Base-by-base conservation (phyloP, 108 stramenopile genomes). In the Cylindrotheca fusiformis region DNA sequence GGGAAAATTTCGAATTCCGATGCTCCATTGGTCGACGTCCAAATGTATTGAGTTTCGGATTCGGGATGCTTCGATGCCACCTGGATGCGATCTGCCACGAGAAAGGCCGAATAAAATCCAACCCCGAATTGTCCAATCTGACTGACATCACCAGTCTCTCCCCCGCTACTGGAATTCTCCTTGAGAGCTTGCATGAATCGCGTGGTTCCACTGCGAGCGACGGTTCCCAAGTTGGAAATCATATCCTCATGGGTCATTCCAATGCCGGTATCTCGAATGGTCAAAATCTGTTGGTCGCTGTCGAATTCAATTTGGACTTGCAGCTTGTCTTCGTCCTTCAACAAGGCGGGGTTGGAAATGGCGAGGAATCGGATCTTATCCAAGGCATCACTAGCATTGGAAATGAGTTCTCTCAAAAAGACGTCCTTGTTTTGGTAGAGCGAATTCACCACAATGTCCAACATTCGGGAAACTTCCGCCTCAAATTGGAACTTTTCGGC, bases 41-140 rank as follows among this genome's bases (percentile, higher is more conserved):
- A 99, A 31, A 99, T 65, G 73, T 98, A 82, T 83, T 99, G 99
- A 1, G 52, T 63, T 27, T 67, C 67, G 50, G 93, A 91, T 28
- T 91, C 85, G 52, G 93, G 95, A 63, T 84, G 87, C 81, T 99
- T 99, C 63, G 90, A 86, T 45, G 95, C 94, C 28, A 99, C 99
- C 59, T 90, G 78, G 10, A 97, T 95, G 20, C 75, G 71, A 71
- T 99, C 96, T 2, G 93, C 84, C 2, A 99, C 96, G 31, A 99
- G 64, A 75, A 97, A n/a, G n/a, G n/a, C n/a, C n/a, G n/a, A n/a
- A n/a, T n/a, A n/a, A n/a, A n/a, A n/a, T n/a, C n/a, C n/a, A 99
- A 99, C 99, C 53, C 99, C 99, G 63, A 99, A 99, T 87, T 98
- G 97, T 32, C 99, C 99, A 69, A 99, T 99, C 69, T 96, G 82